Evolutionary conservation across 148 eudicot species (phyloP).

Genomic region (Rhododendron ovatum): DNA sequence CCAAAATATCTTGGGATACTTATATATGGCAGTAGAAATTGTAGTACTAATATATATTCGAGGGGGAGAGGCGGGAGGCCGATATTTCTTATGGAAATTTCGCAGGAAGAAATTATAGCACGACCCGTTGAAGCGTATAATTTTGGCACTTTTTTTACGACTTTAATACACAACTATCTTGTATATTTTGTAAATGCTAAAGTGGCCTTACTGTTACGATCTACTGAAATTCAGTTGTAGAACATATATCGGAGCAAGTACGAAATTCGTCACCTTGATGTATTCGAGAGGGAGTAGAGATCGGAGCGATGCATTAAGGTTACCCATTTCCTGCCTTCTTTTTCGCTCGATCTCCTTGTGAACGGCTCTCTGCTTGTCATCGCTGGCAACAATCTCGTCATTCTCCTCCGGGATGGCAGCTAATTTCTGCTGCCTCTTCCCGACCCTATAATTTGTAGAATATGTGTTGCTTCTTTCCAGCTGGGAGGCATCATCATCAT

Average conservation of each 20-base stretch:
- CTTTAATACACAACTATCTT: not conserved
- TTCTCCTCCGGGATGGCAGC: not conserved
- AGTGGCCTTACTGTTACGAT: not conserved
- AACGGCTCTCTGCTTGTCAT: not conserved
- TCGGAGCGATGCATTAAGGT: not conserved
- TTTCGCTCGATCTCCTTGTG: not conserved
- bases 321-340: not conserved
- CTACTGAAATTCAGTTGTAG: not conserved
- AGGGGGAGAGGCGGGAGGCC: not conserved
- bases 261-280: not conserved
- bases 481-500: not conserved
- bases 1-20: not conserved
- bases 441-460: not conserved
- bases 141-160: not conserved
- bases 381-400: not conserved
- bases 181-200: not conserved
- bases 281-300: not conserved
- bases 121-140: not conserved
- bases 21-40: not conserved
- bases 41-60: not conserved
- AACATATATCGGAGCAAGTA: not conserved
- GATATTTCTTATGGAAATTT: not conserved
- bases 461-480: not conserved
- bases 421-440: not conserved
- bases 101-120: not conserved